phyloP scores from a whole-genome alignment of 2,329 filamentous ascomycete genomes.

The Xylaria sp. region DNA sequence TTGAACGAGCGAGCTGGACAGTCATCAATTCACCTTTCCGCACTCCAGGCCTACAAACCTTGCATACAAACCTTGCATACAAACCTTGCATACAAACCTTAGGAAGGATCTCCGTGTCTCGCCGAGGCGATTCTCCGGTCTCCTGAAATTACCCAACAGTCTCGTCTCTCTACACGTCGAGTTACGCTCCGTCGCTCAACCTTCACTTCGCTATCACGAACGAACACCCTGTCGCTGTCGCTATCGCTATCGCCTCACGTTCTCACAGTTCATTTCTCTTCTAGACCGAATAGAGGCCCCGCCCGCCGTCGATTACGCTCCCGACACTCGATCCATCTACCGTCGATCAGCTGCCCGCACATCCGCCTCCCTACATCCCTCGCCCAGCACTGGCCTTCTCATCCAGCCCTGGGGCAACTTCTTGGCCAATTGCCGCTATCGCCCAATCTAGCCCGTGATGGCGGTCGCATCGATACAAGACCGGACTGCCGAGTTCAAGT shows the following conservation, averaged over 20 bases:
- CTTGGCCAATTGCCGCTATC: background rate
- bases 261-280: background rate
- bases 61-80: too few species aligned
- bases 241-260: background rate
- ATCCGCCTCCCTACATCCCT: background rate
- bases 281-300: background rate
- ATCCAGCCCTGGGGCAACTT: background rate
- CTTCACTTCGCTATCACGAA: constrained; percentile 7
- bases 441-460: constrained; percentile 56
- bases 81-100: too few species aligned
- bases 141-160: constrained; percentile 17
- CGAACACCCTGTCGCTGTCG: too few species aligned
- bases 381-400: background rate
- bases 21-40: background rate
- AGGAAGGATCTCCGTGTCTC: background rate
- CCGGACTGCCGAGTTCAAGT: constrained; percentile 93
- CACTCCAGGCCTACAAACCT: too few species aligned
- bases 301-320: background rate
- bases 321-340: background rate
- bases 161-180: constrained; percentile 8
- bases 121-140: constrained; percentile 8
- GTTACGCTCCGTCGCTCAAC: constrained; percentile 5
- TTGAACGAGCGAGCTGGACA: background rate
- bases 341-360: background rate
- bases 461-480: constrained; percentile 87